Base-by-base conservation (phyloP, 371 early-diverging fungal genomes). In the Haplosporangium sp. region DNA sequence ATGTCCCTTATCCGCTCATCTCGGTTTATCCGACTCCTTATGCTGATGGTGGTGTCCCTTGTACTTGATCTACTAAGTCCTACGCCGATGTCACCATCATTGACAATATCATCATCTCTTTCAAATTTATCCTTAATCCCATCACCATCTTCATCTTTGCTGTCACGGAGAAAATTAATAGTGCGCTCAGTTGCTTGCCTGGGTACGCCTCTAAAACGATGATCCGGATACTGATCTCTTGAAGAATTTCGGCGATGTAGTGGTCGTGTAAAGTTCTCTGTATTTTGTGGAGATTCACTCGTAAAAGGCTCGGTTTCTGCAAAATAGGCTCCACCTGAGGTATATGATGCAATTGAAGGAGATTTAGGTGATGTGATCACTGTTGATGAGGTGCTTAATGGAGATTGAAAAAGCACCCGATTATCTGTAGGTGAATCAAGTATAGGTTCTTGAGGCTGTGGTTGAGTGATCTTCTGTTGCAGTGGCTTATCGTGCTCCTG, bases 61-160 rank as follows among this genome's bases (percentile, higher is more conserved):
- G 35, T 44, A 13, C 17, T 15, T 6, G 34, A 27, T 27, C 11
- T 34, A 11, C 27, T 13, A 19, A 38, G 19, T 19, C 39, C 39
- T 35, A 8, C 35, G 0, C 44, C 47, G 45, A 8, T n/a, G 35
- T 15, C 39, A 38, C 42, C 53, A 19, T 40, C 35, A 9, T 52
- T 50, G 10, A 17, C 20, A 17, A 38, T 1, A 37, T 48, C 40
- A 27, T 62, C 69, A 35, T 67, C 68, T 48, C 45, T 3, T 47
- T 62, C 62, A 11, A 62, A 62, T 55, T 56, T 62, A 55, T 69
- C 69, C 11, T 69, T 40, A 1, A 45, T 44, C 34, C 69, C 62
- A 27, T 69, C 53, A 4, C 69, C 62, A 17, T 61, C 63, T 34
- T 39, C 20, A 62, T 69, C 62, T 35, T 69, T 61, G 38, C 42